These are phyloP conservation scores for Plasmodium cynomolgi DNA, from an alignment of 169 alveolate genomes.

Conservation along the genomic window DNA sequence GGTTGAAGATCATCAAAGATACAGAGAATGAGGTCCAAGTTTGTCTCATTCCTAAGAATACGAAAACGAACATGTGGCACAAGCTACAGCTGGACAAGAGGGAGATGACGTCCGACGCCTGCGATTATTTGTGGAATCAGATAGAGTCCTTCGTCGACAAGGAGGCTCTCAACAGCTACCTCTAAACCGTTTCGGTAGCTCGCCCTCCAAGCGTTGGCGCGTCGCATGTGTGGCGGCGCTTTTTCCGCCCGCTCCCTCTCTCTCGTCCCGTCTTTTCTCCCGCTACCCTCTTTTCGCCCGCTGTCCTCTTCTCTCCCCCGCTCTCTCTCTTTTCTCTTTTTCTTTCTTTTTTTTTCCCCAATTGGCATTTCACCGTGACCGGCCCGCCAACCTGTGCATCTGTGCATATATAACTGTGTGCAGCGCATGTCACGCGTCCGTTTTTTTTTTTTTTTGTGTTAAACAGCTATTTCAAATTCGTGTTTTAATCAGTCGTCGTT, in stretches of 20 bases:
- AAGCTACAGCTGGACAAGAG: constrained; percentile 44
- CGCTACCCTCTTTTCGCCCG: neutral
- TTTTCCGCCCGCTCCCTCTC: neutral
- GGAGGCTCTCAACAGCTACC: constrained; percentile 20
- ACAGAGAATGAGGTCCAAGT: constrained; percentile 44
- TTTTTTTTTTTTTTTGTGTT: constrained; percentile 5
- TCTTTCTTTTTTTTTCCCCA: neutral
- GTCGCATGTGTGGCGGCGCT: neutral
- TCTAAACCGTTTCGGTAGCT: neutral
- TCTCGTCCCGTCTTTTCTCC: neutral
- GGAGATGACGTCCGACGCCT: constrained; percentile 60
- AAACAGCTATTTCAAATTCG: neutral
- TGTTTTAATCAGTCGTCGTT: neutral
- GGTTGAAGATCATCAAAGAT: constrained; percentile 60
- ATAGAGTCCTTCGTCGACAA: constrained; percentile 69
- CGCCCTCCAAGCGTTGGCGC: neutral
- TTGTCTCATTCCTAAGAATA: constrained; percentile 65
- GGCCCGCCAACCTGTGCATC: neutral
- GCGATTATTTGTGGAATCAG: constrained; percentile 66
- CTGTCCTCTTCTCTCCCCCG: neutral
- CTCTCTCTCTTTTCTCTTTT: neutral
- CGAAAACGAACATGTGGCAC: constrained; percentile 71
- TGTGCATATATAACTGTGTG: neutral
- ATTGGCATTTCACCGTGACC: neutral
- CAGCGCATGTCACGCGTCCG: neutral